Percentiles rank a stretch among this genome's conserved stretches.
These are phyloP conservation scores for Chytriomyces confervae DNA, from an alignment of 192 early-diverging fungal species.

Conservation along the genomic window DNA sequence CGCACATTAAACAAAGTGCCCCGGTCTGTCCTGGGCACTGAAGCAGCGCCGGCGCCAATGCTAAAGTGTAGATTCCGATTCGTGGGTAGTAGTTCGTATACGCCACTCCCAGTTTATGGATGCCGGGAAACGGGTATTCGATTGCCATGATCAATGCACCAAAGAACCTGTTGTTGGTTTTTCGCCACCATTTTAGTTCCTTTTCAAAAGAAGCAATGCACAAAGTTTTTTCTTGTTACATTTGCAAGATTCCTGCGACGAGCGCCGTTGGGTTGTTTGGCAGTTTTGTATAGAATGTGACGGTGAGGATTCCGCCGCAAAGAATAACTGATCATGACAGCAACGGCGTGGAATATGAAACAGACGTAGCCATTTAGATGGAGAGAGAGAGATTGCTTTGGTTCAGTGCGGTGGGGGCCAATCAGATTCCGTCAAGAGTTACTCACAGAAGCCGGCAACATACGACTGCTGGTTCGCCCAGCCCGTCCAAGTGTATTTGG, in stretches of 20 bases:
- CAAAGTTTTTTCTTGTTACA: conserved; percentile 15
- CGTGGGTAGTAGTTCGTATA: conserved; percentile 39
- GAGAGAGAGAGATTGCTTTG: no score
- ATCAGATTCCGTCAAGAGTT: no score
- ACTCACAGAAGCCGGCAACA: conserved; percentile 41
- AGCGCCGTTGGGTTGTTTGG: conserved; percentile 21
- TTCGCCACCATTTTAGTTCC: no score
- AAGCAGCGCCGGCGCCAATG: conserved; percentile 30
- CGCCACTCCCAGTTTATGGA: conserved; percentile 30
- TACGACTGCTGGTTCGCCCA: conserved; percentile 37
- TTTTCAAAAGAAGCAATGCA: neutral
- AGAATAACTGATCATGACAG: conserved; percentile 32
- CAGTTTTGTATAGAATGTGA: conserved; percentile 36
- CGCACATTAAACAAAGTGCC: conserved; percentile 39
- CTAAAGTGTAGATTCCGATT: conserved; percentile 30
- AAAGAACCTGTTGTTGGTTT: conserved; percentile 13
- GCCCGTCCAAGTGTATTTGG: conserved; percentile 37
- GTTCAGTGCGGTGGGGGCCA: no score
- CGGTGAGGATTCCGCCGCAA: conserved; percentile 41
- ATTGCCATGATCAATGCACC: conserved; percentile 41
- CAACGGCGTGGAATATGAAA: no score
- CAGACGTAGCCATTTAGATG: neutral
- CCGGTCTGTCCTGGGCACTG: conserved; percentile 37
- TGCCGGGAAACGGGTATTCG: conserved; percentile 32
- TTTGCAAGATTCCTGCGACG: conserved; percentile 4